Conservation (phyloP, 106 monocot species). For the Hemerocallis citrina region DNA sequence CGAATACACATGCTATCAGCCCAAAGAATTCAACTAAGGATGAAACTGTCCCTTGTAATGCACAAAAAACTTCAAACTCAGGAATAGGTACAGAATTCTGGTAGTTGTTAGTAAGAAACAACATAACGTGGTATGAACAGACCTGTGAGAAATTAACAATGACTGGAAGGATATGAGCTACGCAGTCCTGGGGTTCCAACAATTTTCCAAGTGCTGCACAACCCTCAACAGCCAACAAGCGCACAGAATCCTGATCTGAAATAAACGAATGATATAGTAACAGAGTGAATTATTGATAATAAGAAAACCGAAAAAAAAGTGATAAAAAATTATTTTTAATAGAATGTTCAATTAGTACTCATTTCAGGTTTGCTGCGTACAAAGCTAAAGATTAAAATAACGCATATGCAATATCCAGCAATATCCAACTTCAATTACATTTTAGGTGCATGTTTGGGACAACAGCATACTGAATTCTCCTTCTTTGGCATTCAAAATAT, state of each 20-base stretch:
- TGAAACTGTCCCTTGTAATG: neutral
- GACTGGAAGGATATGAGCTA: constrained; percentile 83
- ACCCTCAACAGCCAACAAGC: constrained; percentile 86
- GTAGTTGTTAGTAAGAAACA: neutral
- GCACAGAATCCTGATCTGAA: constrained; percentile 92
- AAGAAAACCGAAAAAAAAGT: too few species aligned
- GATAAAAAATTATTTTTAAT: too few species aligned
- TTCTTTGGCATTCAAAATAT: neutral
- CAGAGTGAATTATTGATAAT: too few species aligned
- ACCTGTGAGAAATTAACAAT: constrained; percentile 93
- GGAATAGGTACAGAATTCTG: too few species aligned
- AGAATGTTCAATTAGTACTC: neutral
- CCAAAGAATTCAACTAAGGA: neutral
- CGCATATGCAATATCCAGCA: neutral
- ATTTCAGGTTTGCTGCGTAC: neutral
- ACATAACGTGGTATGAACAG: neutral
- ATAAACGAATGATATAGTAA: neutral
- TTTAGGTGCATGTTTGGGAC: neutral
- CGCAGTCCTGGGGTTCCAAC: constrained; percentile 88
- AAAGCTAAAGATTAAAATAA: neutral
- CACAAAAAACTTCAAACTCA: neutral
- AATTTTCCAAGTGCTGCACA: constrained; percentile 91
- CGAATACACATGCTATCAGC: neutral
- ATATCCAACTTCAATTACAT: neutral
- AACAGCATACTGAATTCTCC: neutral